Conservation (phyloP, 2,329 filamentous ascomycete genomes). For the Epichloe aotearoae region DNA sequence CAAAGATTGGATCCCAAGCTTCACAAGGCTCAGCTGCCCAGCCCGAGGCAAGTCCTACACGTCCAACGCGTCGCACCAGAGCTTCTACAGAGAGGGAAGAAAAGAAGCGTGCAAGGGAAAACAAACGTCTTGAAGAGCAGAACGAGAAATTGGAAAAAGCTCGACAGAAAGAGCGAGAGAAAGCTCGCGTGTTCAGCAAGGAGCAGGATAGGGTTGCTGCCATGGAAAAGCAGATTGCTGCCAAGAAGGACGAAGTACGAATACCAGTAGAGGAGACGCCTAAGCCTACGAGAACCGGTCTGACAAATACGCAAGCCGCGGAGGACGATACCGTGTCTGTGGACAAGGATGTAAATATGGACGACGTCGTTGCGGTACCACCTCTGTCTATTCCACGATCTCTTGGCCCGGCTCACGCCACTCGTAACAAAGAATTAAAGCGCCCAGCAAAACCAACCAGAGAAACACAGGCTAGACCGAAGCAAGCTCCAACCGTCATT, state of each 20-base stretch:
- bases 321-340: constrained; percentile 17
- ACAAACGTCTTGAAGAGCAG: constrained; percentile 46
- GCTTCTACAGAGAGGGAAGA: constrained; percentile 50
- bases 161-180: constrained; percentile 57
- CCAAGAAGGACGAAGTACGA: constrained; percentile 40
- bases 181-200: constrained; percentile 45
- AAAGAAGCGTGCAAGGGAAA: constrained; percentile 53
- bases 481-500: constrained; percentile 57
- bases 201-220: constrained; percentile 41
- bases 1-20: constrained; percentile 11
- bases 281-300: constrained; percentile 36
- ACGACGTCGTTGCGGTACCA: constrained; percentile 42
- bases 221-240: constrained; percentile 39
- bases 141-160: constrained; percentile 52
- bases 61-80: constrained; percentile 36
- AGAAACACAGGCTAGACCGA: constrained; percentile 43
- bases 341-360: constrained; percentile 40
- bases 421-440: constrained; percentile 40
- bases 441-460: constrained; percentile 50
- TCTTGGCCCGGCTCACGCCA: constrained; percentile 31
- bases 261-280: constrained; percentile 25
- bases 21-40: constrained; percentile 8
- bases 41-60: constrained; percentile 26
- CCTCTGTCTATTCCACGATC: constrained; percentile 46
- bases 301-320: constrained; percentile 32